Base-by-base conservation (phyloP, 352 stramenopile species). In the Peronospora belbahrii region DNA sequence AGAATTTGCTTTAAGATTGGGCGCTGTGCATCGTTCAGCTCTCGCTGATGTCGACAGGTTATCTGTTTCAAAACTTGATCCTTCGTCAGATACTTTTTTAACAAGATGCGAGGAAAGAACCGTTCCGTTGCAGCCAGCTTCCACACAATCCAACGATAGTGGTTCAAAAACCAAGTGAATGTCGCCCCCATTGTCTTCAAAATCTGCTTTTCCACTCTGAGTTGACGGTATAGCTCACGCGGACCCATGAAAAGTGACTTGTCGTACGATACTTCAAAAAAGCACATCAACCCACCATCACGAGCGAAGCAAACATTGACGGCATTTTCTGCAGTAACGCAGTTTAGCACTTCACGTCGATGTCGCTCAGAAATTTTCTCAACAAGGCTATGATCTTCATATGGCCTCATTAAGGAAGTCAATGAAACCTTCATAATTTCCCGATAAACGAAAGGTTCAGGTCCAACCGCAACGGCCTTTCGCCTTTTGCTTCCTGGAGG, bases 61-160 rank as follows among this genome's bases (percentile, higher is more conserved):
- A 88, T 52, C 39, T 88, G 73, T 17, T 63, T 70, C 52, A 75
- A 57, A 19, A 85, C 56, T 60, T 85, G 76, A 19, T 65, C 59
- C 18, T 68, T 72, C 0, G 73, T 84, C 15, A 83, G 20, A 33
- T 88, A 85, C 14, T 75, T 76, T 7, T 61, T 50, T 9, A 76
- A 42, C 30, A 88, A 56, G 13, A 84, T 64, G 9, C 54, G 51
- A 33, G 69, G 59, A 19, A 78, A 83, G 13, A 52, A 47, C 0
- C 71, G 49, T 33, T 88, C 76, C 62, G 67, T 83, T 6, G 59
- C 52, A 30, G 76, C 68, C 20, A 84, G 61, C 40, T 88, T 88
- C 70, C 74, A 84, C 15, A 88, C 64, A 30, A 85, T 55, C 76
- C 76, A 88, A 1, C 76, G 59, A 52, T 66, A 88, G n/a, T 88